phyloP scores from a whole-genome alignment of 441 rosid species.

The Lepidium campestre region DNA sequence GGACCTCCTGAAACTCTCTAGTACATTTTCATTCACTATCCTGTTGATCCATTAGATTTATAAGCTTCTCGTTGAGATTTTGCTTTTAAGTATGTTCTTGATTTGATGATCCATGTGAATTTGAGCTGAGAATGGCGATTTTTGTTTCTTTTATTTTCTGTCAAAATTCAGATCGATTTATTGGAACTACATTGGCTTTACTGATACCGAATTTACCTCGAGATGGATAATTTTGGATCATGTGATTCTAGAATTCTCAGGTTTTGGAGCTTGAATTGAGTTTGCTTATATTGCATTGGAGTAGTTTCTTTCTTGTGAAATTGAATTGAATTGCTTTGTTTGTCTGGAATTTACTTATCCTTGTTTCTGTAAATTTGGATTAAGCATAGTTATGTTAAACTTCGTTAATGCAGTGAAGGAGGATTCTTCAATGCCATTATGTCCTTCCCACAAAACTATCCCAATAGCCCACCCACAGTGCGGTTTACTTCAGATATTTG shows the following conservation, averaged over 20 bases:
- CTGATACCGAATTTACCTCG: neutral
- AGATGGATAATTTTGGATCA: neutral
- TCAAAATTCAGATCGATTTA: neutral
- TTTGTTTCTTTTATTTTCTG: neutral
- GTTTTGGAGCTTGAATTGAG: neutral
- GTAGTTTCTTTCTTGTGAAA: neutral
- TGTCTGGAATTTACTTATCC: neutral
- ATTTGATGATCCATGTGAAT: neutral
- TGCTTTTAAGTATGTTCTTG: neutral
- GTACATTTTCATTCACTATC: constrained; percentile 26
- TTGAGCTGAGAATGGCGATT: neutral
- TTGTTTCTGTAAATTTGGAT: neutral
- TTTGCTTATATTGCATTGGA: neutral
- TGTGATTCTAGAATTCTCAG: neutral
- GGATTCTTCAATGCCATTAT: constrained; percentile 61
- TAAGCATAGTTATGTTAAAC: neutral
- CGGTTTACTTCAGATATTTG: constrained; percentile 55
- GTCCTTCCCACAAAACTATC: constrained; percentile 50
- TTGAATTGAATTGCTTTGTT: neutral
- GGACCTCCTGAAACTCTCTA: constrained; percentile 77
- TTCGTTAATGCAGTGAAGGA: constrained; percentile 43
- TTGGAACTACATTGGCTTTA: neutral
- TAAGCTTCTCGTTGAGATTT: neutral
- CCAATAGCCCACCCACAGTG: constrained; percentile 49
- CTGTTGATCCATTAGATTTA: neutral